Evolutionary conservation across 306 rosid species (phyloP), one percentile per base, ranked within the genome.

Genomic region (Prunus kanzakura): DNA sequence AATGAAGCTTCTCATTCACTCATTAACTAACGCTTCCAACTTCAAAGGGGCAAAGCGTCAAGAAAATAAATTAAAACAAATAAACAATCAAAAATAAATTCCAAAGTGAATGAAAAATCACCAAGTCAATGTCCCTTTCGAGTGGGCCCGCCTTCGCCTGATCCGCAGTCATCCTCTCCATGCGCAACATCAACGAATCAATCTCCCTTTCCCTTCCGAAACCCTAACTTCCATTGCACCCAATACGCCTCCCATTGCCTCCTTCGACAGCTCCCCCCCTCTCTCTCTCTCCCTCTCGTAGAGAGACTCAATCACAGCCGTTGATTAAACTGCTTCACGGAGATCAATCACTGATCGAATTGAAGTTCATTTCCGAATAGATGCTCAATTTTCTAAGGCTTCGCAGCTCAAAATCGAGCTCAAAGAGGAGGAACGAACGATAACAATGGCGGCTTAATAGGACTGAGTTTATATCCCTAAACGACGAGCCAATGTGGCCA

Each of bases 101-200:
- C 45, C 52, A 27, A 10, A 63, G 62, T 9, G 23, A 52, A 22
- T 14, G 35, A 50, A 50, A 47, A 51, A 3, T 49, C 70, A 80
- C 83, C 79, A 74, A 74, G 56, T 80, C 79, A 74, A 74, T 41
- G 79, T 80, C 83, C 61, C 79, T 62, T 18, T 80, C 83, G 56
- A 57, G 74, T 16, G 78, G 75, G 49, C 79, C 79, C 47, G 78
- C 62, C 51, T 72, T 79, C 8, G 69, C 58, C 64, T 80, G 83
- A 74, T 80, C 79, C 61, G 72, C 57, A 3, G 56, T 68, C 83
- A 80, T 68, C 67, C 61, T 68, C 52, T 80, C 72, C 74, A 67
- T 56, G 25, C 70, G 32, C 64, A 61, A 38, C 60, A 61, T 25
- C 68, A 68, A 25, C 73, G 30, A 77, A 2, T 71, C 57, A 49